Base-by-base conservation (phyloP, 2,329 filamentous ascomycete species). In the Pseudocercospora pini-densiflorae region DNA sequence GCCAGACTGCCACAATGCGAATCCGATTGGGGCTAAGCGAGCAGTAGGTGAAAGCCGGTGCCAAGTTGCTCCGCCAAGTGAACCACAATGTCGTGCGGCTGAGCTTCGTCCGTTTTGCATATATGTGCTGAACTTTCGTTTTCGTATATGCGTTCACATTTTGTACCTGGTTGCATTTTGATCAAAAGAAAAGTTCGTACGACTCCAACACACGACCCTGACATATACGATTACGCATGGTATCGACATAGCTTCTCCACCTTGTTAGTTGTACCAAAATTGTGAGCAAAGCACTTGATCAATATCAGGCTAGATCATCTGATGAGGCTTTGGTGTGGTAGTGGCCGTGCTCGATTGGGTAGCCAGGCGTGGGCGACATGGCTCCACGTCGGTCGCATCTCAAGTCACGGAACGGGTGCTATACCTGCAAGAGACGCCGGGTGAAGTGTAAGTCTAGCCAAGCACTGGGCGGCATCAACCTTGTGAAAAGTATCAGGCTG, bases 321-420 rank as follows among this genome's bases (percentile, higher is more conserved):
- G 40, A 8, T 3, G 16, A 19, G n/a, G 40, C 14, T 7, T 43
- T 43, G 16, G 16, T 43, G 40, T n/a, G 16, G 40, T 43, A 19
- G 14, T n/a, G 4, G 3, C 40, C 40, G 40, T 8, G 40, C 40
- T 43, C 31, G 8, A 21, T 40, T 14, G 27, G 27, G 3, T 21
- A 0, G n/a, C 33, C 1, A n/a, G 2, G 21, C 31, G 21, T 24
- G 40, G 14, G n/a, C 16, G 19, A n/a, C 49, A 68, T 68, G 66
- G 62, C 66, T 23, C 62, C 64, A 57, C 62, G 67, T 23, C 54
- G 67, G 23, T 67, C 67, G 27, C 67, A 69, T 55, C 55, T 62
- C 27, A 69, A 69, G 45, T 67, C 67, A 24, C 58, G 67, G 10
- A 55, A 61, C 27, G 67, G 67, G 24, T 69, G 67, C 62, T 40